Evolutionary conservation across 345 rosid species (phyloP).

Genomic region (Carallia brachiata): DNA sequence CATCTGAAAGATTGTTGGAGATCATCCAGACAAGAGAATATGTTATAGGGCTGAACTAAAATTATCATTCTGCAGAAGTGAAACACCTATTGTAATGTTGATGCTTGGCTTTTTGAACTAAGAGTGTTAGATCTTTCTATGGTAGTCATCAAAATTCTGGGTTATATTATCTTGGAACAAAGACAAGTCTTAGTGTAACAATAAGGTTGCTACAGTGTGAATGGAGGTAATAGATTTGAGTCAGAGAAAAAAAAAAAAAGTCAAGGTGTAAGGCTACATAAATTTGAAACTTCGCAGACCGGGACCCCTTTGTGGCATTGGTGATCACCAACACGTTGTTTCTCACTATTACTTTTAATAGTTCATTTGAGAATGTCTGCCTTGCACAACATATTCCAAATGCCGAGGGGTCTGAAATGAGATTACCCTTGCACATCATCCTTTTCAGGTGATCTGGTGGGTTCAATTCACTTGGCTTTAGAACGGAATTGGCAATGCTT

Average conservation of each 20-base stretch:
- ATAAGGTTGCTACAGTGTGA: no score
- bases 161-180: constrained; percentile 4
- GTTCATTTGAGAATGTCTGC: no score
- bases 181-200: no score
- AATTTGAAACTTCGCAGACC: no score
- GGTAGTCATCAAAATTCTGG: constrained; percentile 7
- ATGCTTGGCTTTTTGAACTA: constrained; percentile 3
- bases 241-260: no score
- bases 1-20: neutral
- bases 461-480: no score
- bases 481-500: no score
- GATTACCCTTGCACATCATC: neutral
- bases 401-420: constrained; percentile 1
- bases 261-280: no score
- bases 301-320: neutral
- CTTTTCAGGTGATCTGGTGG: neutral
- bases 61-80: constrained; percentile 11
- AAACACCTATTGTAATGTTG: constrained; percentile 7
- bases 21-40: neutral
- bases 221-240: no score
- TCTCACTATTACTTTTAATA: constrained; percentile 2
- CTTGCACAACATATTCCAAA: no score
- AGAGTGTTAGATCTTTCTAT: constrained; percentile 9
- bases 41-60: neutral
- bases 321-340: constrained; percentile 1